Evolutionary conservation across 1,139 yeast species (phyloP).

Genomic region (Yamadazyma siamensis): DNA sequence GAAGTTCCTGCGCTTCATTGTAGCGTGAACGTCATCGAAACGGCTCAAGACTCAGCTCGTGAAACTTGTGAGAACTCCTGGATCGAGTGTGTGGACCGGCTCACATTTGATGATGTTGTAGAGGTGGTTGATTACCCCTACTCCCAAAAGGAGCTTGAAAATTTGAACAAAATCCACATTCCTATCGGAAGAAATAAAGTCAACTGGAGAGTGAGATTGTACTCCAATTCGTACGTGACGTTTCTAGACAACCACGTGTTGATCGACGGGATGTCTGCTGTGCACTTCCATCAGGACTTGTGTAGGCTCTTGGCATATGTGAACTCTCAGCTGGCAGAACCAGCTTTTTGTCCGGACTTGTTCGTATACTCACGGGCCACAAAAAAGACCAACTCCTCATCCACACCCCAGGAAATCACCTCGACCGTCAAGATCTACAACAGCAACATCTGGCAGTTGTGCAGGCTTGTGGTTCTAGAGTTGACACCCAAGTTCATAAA

Average conservation of each 20-base stretch:
- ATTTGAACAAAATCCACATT: slow-evolving; percentile 16
- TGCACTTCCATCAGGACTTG: slow-evolving; percentile 31
- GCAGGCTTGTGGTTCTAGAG: slow-evolving; percentile 1
- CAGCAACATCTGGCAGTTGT: not conserved
- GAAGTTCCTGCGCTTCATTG: slow-evolving; percentile 21
- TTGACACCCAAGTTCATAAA: slow-evolving; percentile 4
- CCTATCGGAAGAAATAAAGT: slow-evolving; percentile 19
- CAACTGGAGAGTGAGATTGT: slow-evolving; percentile 27
- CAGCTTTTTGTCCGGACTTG: not conserved
- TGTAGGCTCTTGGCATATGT: slow-evolving; percentile 12
- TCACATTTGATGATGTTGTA: slow-evolving; percentile 27
- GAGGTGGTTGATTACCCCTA: slow-evolving; percentile 14
- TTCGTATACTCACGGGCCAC: too few relatives aligned
- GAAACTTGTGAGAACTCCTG: slow-evolving; percentile 15
- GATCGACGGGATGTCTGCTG: slow-evolving; percentile 35
- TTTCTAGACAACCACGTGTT: slow-evolving; percentile 31
- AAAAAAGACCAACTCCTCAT: not conserved
- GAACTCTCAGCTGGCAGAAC: not conserved
- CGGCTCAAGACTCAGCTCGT: slow-evolving; percentile 1
- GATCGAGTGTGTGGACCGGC: slow-evolving; percentile 16
- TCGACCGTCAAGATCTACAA: not conserved
- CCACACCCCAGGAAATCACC: not conserved
- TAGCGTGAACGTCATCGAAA: slow-evolving; percentile 14
- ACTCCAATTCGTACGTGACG: slow-evolving; percentile 19
- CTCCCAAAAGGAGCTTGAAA: slow-evolving; percentile 13